A percentile compares a stretch with the other conserved stretches of the same genome.
phyloP scores from a whole-genome alignment of 1,139 yeast genomes.

The Kurtzmaniella quercitrusa region DNA sequence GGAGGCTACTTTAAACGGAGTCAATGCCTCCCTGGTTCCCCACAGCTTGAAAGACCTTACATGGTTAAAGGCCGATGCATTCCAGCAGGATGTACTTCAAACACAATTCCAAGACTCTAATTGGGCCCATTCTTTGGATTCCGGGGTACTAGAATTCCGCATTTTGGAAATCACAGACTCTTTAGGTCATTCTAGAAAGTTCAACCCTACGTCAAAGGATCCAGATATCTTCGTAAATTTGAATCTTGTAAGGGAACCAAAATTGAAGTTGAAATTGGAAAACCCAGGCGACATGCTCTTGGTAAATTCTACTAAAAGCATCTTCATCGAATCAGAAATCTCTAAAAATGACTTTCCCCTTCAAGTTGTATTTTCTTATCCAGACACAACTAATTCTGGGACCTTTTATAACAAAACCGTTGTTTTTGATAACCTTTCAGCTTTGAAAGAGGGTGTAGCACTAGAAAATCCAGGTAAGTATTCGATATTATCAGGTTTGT shows the following conservation, averaged over 20 bases:
- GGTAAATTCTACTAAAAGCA: constrained; percentile 31
- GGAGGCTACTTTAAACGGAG: constrained; percentile 13
- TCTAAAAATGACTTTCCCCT: constrained; percentile 42
- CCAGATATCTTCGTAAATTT: constrained; percentile 51
- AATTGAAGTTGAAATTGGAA: constrained; percentile 32
- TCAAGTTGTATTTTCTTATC: constrained; percentile 34
- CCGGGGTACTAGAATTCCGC: constrained; percentile 63
- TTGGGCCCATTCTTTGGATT: constrained; percentile 19
- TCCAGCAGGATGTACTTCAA: constrained; percentile 33
- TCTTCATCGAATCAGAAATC: constrained; percentile 20
- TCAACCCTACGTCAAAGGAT: constrained; percentile 42
- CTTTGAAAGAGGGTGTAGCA: constrained; percentile 28
- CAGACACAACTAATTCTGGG: constrained; percentile 19
- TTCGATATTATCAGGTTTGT: constrained; percentile 45
- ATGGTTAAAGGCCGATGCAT: constrained; percentile 21
- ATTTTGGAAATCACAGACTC: constrained; percentile 69
- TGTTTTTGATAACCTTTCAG: constrained; percentile 28
- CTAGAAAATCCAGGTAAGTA: constrained; percentile 64
- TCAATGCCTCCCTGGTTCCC: constrained; percentile 11
- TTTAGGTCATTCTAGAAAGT: constrained; percentile 64
- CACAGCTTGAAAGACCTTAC: constrained; percentile 12
- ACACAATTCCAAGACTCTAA: constrained; percentile 27
- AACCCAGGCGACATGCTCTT: constrained; percentile 41
- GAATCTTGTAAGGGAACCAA: constrained; percentile 62
- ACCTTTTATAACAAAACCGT: constrained; percentile 25